Conservation (phyloP, 1,139 yeast genomes). For the Kazachstania sp. region DNA sequence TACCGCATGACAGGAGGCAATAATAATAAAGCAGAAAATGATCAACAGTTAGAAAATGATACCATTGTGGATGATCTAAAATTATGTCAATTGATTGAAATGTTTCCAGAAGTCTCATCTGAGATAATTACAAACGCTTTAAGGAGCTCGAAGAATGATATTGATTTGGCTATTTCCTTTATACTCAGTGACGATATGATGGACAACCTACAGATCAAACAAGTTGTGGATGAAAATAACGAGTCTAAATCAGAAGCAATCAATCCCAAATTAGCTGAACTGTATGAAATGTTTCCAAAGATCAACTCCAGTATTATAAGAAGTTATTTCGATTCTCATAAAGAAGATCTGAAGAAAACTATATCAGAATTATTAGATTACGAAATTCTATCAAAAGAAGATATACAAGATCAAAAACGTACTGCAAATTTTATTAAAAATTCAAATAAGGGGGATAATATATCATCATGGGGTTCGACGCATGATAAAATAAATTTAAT, state of each 20-base stretch:
- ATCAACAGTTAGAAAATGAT: neutral
- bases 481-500: conserved; percentile 11
- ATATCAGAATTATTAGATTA: conserved; percentile 17
- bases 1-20: neutral
- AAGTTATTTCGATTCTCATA: conserved; percentile 7
- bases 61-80: neutral
- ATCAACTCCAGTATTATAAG: conserved; percentile 5
- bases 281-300: conserved; percentile 13
- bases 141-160: conserved; percentile 16
- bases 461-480: conserved; percentile 8
- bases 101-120: conserved; percentile 19
- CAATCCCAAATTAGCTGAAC: neutral
- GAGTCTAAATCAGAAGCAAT: conserved; percentile 2
- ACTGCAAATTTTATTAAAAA: neutral
- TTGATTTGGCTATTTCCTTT: conserved; percentile 23
- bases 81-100: conserved; percentile 6
- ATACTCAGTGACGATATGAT: conserved; percentile 15
- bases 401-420: conserved; percentile 8
- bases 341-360: conserved; percentile 9
- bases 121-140: conserved; percentile 13
- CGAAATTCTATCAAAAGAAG: conserved; percentile 13
- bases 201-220: no score
- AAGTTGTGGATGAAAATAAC: neutral
- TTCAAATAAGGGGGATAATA: neutral
- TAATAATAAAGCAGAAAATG: neutral